A percentile compares a stretch with the other conserved stretches of the same genome.
Conservation (phyloP, 2,329 filamentous ascomycete species). For the Aspergillus sp. region DNA sequence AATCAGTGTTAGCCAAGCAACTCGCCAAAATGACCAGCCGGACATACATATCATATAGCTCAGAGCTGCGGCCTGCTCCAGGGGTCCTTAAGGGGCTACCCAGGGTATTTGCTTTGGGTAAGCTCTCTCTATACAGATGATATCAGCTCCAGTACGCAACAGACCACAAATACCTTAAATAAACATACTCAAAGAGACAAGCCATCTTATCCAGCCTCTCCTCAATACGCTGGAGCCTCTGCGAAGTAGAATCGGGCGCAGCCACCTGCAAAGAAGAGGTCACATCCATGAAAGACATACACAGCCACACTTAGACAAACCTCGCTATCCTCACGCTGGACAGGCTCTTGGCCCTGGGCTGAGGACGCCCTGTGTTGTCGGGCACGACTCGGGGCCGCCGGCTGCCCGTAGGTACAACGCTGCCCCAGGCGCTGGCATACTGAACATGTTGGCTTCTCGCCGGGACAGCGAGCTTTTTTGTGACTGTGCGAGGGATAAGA, state of each 20-base stretch:
- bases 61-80: not conserved
- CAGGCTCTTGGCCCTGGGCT: not conserved
- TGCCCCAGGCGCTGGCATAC: slow-evolving; percentile 16
- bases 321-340: slow-evolving; percentile 1
- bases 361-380: slow-evolving; percentile 1
- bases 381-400: slow-evolving; percentile 2
- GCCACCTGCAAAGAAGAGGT: too few relatives aligned
- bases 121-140: slow-evolving; percentile 9
- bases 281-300: too few relatives aligned
- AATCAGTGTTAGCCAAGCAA: not conserved
- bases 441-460: slow-evolving; percentile 18
- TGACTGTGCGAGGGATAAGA: slow-evolving; percentile 8
- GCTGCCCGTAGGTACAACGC: slow-evolving; percentile 11
- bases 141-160: too few relatives aligned
- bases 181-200: slow-evolving; percentile 12
- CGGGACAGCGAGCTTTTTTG: slow-evolving; percentile 19
- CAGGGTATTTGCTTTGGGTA: slow-evolving; percentile 4
- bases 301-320: too few relatives aligned
- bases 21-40: not conserved
- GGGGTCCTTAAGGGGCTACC: not conserved
- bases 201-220: slow-evolving; percentile 13
- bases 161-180: too few relatives aligned
- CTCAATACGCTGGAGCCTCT: slow-evolving; percentile 14
- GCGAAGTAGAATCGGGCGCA: too few relatives aligned
- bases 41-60: not conserved